Evolutionary conservation across 805 yeast genomes (phyloP), one percentile per base, ranked within the genome.

Genomic region (Ogataea ramenticola): DNA sequence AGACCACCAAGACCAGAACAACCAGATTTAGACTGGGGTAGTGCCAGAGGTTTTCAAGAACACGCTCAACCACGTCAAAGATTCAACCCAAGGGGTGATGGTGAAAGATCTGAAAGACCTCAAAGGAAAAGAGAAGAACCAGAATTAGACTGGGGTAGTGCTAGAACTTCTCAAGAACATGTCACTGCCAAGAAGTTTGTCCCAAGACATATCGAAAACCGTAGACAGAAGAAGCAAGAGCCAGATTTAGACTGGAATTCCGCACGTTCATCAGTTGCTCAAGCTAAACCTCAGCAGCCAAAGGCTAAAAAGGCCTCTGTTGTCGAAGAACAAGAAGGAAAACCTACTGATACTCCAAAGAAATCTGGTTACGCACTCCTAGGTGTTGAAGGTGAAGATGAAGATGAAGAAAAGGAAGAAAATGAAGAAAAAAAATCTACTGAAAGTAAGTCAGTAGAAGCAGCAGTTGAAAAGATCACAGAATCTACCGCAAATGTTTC

Each of bases 121-220:
- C 67, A 67, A 51, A 66, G 71, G 61, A 67, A 65, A 24, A 24
- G 27, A 49, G 77, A 72, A 53, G 80, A 72, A 54, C 77, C 79
- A 41, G 77, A 78, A 36, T 65, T 79, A 44, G 86, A 82, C 62
- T 79, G 85, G 78, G 65, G 70, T 40, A 44, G 67, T 24, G 75
- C 70, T 26, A 66, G 77, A 58, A 51, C 15, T 29, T 11, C 32
- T 29, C 32, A 29, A 29, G 50, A 49, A 39, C 54, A 46, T 34
- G 40, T 20, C 43, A 38, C 43, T 46, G 39, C 9, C 37, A 62
- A 29, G 72, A 67, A 43, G 64, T 70, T 57, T 48, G 50, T 42
- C 63, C 58, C 11, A 54, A 56, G 45, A 47, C 50, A 47, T 50
- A 49, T 49, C 53, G 57, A 41, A n/a, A 27, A 4, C 43, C 35